These are phyloP conservation scores for Somion occarium DNA, from an alignment of 1,284 basidiomycete species.

Conservation along the genomic window DNA sequence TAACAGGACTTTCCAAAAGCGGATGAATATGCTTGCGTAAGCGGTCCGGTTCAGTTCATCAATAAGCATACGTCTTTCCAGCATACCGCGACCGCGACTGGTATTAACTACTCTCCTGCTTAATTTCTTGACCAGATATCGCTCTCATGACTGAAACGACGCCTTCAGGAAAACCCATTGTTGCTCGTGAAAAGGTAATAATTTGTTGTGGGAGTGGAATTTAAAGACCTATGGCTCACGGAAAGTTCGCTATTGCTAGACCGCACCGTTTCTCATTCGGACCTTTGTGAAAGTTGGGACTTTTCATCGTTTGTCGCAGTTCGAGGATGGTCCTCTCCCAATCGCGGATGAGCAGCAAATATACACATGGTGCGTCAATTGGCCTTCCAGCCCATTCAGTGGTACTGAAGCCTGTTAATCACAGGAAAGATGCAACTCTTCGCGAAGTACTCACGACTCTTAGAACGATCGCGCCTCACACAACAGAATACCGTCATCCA, in stretches of 20 bases:
- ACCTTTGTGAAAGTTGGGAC: conserved; percentile 76
- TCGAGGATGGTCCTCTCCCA: conserved; percentile 70
- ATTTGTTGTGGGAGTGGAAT: background rate
- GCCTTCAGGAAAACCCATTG: conserved; percentile 25
- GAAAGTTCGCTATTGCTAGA: conserved; percentile 35
- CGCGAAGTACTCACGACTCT: conserved; percentile 72
- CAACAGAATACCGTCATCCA: conserved; percentile 69
- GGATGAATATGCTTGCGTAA: conserved; percentile 1
- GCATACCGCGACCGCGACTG: background rate
- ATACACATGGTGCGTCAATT: conserved; percentile 58
- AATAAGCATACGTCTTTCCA: background rate
- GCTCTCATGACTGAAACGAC: conserved; percentile 27
- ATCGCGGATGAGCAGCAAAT: conserved; percentile 74
- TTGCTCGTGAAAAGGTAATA: conserved; percentile 36
- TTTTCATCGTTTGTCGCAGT: conserved; percentile 65
- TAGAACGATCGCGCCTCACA: conserved; percentile 57
- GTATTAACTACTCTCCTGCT: background rate
- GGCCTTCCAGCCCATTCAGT: background rate
- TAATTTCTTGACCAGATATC: background rate
- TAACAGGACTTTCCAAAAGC: background rate
- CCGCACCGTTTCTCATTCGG: conserved; percentile 71
- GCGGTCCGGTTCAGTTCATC: background rate
- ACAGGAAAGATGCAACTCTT: conserved; percentile 75
- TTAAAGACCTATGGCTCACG: conserved; percentile 1
- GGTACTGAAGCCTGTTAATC: background rate